Conservation (phyloP, 345 rosid genomes). For the Eucalyptus tenuipes region DNA sequence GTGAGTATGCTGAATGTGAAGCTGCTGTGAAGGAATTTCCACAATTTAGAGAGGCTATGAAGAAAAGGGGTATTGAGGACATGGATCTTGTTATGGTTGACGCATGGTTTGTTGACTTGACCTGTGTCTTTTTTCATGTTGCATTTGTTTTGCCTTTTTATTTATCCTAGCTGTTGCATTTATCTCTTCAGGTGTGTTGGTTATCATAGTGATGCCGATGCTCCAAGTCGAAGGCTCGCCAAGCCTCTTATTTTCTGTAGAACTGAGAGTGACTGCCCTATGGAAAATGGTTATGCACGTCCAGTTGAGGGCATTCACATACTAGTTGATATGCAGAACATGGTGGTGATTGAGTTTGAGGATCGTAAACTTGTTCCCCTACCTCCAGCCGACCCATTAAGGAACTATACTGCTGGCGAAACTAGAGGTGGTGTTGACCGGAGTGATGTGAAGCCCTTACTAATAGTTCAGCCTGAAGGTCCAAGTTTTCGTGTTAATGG, state of each 20-base stretch:
- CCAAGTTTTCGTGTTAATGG: conserved; percentile 87
- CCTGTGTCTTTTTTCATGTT: background rate
- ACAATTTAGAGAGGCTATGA: conserved; percentile 79
- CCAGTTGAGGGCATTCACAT: conserved; percentile 86
- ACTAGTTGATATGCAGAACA: conserved; percentile 86
- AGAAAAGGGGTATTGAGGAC: conserved; percentile 82
- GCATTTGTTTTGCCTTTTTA: background rate
- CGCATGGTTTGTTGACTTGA: conserved; percentile 32
- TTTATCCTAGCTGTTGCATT: background rate
- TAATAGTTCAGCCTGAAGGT: conserved; percentile 85
- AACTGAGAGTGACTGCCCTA: conserved; percentile 86
- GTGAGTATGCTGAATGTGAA: conserved; percentile 80
- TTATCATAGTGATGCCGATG: conserved; percentile 68
- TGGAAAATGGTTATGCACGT: conserved; percentile 97
- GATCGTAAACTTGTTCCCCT: conserved; percentile 83
- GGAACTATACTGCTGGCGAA: conserved; percentile 88
- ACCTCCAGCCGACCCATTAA: conserved; percentile 81
- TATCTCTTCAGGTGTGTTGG: conserved; percentile 60
- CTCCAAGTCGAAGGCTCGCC: conserved; percentile 79
- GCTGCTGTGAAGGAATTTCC: conserved; percentile 74
- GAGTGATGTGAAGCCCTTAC: conserved; percentile 85
- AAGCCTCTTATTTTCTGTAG: conserved; percentile 89
- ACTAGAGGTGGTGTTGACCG: conserved; percentile 87
- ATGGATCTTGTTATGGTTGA: conserved; percentile 96
- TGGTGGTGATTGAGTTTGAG: conserved; percentile 80